Percentiles rank a stretch among this genome's conserved stretches.
Conservation (phyloP, 176 grass and related monocot genomes). For the Zoysia japonica region DNA sequence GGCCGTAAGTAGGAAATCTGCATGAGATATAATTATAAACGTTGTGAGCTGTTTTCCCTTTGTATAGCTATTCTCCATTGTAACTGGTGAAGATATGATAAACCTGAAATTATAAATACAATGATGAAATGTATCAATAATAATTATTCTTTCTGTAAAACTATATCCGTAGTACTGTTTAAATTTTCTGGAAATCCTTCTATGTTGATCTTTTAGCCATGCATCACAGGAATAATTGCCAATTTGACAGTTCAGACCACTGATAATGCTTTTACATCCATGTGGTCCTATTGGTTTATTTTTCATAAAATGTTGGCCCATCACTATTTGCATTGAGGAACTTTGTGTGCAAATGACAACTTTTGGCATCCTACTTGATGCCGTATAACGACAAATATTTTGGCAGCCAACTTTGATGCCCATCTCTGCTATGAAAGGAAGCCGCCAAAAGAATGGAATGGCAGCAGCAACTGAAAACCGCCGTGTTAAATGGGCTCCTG, state of each 20-base stretch:
- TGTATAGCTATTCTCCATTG: no score
- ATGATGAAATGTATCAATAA: not conserved
- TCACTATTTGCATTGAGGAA: slow-evolving; percentile 1
- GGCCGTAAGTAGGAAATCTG: no score
- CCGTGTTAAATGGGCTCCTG: slow-evolving; percentile 63
- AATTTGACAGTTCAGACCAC: not conserved
- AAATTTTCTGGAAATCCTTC: not conserved
- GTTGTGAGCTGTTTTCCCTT: no score
- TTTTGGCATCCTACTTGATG: not conserved
- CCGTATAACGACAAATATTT: not conserved
- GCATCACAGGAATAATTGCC: not conserved
- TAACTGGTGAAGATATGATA: not conserved
- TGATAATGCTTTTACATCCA: not conserved
- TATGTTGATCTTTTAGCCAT: slow-evolving; percentile 11
- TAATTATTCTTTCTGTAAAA: not conserved
- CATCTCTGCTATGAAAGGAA: slow-evolving; percentile 71
- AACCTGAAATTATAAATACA: not conserved
- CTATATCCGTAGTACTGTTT: not conserved
- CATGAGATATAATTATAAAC: not conserved
- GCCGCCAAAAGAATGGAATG: slow-evolving; percentile 52
- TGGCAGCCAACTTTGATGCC: slow-evolving; percentile 40
- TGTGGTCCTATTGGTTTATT: not conserved
- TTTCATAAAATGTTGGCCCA: not conserved
- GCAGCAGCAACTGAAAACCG: slow-evolving; percentile 22
- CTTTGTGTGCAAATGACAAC: not conserved